phyloP scores from a whole-genome alignment of 305 asterid genomes.

The Solanum hybrid region DNA sequence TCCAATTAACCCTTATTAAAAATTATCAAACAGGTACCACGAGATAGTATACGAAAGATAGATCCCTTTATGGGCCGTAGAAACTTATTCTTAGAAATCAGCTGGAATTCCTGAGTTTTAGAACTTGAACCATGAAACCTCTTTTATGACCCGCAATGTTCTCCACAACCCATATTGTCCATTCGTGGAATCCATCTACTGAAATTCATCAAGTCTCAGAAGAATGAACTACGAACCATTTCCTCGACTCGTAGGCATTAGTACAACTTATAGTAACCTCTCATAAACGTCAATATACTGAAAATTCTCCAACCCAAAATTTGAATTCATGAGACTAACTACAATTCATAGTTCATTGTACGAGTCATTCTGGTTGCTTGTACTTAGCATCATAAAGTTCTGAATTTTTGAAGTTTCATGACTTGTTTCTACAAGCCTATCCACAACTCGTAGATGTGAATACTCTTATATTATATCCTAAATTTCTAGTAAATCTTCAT shows the following conservation, averaged over 20 bases:
- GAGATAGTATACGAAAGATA: background rate
- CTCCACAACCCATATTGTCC: background rate
- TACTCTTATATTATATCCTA: background rate
- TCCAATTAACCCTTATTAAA: background rate
- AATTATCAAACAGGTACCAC: background rate
- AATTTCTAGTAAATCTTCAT: background rate
- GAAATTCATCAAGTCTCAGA: background rate
- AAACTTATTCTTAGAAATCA: background rate
- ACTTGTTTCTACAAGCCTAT: background rate
- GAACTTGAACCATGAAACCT: background rate
- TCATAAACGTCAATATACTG: background rate
- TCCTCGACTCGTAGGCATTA: background rate
- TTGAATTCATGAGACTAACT: background rate
- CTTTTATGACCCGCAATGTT: background rate
- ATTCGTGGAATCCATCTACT: background rate
- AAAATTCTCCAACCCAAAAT: background rate
- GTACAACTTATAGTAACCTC: background rate
- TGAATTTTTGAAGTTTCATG: background rate
- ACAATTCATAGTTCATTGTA: background rate
- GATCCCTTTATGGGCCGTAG: background rate
- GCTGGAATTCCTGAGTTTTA: background rate
- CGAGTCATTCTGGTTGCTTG: background rate
- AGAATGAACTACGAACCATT: background rate
- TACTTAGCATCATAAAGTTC: background rate
- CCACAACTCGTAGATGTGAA: background rate